A percentile compares a stretch with the other conserved stretches of the same genome.
Conservation (phyloP, 2,329 filamentous ascomycete genomes). For the Balansia obtecta region DNA sequence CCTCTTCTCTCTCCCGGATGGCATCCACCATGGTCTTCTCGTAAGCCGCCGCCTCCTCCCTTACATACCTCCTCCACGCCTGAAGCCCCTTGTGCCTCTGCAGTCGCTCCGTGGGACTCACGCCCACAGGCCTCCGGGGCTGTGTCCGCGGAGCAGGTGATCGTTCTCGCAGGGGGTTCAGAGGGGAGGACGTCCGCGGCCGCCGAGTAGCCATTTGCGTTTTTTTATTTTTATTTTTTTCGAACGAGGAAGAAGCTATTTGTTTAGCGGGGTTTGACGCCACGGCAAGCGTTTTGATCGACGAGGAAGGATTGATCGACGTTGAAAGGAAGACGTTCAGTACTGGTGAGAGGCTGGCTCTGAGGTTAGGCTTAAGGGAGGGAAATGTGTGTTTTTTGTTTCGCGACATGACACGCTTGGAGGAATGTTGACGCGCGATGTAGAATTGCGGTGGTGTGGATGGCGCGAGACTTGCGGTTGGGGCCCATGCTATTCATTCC, state of each 20-base stretch:
- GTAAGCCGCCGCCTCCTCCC: conserved; percentile 15
- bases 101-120: conserved; percentile 28
- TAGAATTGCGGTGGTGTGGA: too few species aligned
- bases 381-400: not conserved
- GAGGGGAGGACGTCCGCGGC: conserved; percentile 12
- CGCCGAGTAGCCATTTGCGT: too few species aligned
- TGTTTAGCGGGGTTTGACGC: too few species aligned
- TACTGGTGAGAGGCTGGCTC: not conserved
- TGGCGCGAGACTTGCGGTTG: too few species aligned
- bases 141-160: not conserved
- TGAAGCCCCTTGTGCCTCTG: conserved; percentile 29
- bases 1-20: conserved; percentile 2
- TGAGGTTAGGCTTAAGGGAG: not conserved
- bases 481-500: too few species aligned
- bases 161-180: conserved; percentile 13
- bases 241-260: too few species aligned
- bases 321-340: too few species aligned
- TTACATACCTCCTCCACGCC: conserved; percentile 26
- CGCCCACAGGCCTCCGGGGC: conserved; percentile 9
- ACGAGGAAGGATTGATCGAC: too few species aligned
- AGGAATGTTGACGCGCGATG: not conserved
- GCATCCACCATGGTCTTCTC: conserved; percentile 8
- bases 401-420: not conserved
- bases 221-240: too few species aligned
- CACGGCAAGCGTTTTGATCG: too few species aligned